Percentiles rank a stretch among this genome's conserved stretches.
phyloP scores from a whole-genome alignment of 164 flowering plant genomes.

The Vitis riparia region DNA sequence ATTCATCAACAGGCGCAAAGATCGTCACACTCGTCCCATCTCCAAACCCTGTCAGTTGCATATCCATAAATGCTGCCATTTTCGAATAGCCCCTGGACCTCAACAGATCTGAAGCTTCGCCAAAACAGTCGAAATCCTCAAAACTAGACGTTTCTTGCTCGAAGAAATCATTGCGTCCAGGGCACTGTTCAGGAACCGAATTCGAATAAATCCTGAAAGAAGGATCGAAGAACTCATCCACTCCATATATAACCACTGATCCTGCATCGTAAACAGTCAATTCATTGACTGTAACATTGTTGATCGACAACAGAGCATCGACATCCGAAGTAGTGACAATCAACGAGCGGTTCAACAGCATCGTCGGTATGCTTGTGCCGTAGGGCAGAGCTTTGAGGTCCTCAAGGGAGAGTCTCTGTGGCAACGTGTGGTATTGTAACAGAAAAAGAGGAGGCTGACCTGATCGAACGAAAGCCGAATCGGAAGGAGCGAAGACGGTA shows the following conservation, averaged over 20 bases:
- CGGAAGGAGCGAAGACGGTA: constrained; percentile 30
- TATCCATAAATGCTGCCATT: constrained; percentile 27
- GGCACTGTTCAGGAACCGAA: not conserved
- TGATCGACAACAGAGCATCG: constrained; percentile 1
- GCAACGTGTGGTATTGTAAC: constrained; percentile 23
- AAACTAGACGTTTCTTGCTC: not conserved
- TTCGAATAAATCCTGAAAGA: not conserved
- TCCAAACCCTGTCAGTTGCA: constrained; percentile 9
- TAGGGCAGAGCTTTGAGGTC: constrained; percentile 14
- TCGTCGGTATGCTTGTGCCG: constrained; percentile 23
- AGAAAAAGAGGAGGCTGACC: constrained; percentile 20
- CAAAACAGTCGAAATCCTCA: not conserved
- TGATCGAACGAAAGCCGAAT: constrained; percentile 12
- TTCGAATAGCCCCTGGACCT: constrained; percentile 13
- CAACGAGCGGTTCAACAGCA: constrained; percentile 10
- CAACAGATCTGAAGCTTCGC: constrained; percentile 9
- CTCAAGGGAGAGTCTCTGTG: constrained; percentile 2
- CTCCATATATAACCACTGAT: constrained; percentile 15
- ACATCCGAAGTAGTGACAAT: constrained; percentile 13
- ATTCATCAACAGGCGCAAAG: constrained; percentile 28
- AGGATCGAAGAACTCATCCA: constrained; percentile 17
- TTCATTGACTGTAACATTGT: constrained; percentile 11
- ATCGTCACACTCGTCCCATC: constrained; percentile 15
- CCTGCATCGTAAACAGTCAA: constrained; percentile 17
- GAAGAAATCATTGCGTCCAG: too few relatives aligned